Base-by-base conservation (phyloP, 148 eudicot genomes). In the Tetragonia tetragonoides region DNA sequence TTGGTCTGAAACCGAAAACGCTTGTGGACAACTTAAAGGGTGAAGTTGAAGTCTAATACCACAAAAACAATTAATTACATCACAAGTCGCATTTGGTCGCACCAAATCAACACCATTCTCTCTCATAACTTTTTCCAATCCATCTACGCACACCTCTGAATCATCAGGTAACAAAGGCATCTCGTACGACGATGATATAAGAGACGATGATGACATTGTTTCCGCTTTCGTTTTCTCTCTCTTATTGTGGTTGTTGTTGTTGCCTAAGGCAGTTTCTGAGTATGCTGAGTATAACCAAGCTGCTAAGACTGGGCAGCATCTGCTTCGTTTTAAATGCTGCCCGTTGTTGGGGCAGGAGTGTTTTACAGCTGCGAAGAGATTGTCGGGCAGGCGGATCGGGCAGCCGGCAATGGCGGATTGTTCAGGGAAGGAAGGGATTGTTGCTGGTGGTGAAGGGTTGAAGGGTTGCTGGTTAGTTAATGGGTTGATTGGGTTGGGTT, bases 231-330 rank as follows among this genome's bases (percentile, higher is more conserved):
- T 1, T 16, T 11, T 53, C 18, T 20, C 21, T 17, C 72, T 47
- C 0, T 66, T 28, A 28, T 28, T 28, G 34, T 28, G 0, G 34
- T 28, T 28, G 34, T 28, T 28, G 34, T 28, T 28, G 34, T 28
- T 17, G 42, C 78, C 72, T 4, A 90, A 83, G 2, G 90, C 90
- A 4, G 93, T 88, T 7, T 67, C 67, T 1, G 93, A 83, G 84
- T 89, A 94, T 3, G 94, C 89, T 57, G 93, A 85, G 87, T 90
- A 94, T 61, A 94, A 87, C 93, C 94, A 91, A 42, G 97, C 87
- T 15, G 94, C 94, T 6, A 94, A 87, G 15, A 90, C 91, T 0
- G 98, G 98, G 87, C 98, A 94, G 87, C 97, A 94, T 39, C 80
- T 82, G 77, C 39, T 77, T 20, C 82, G 88, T 76, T 74, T 83